Evolutionary conservation across 306 rosid genomes (phyloP).

Genomic region (Trifolium fragiferum): DNA sequence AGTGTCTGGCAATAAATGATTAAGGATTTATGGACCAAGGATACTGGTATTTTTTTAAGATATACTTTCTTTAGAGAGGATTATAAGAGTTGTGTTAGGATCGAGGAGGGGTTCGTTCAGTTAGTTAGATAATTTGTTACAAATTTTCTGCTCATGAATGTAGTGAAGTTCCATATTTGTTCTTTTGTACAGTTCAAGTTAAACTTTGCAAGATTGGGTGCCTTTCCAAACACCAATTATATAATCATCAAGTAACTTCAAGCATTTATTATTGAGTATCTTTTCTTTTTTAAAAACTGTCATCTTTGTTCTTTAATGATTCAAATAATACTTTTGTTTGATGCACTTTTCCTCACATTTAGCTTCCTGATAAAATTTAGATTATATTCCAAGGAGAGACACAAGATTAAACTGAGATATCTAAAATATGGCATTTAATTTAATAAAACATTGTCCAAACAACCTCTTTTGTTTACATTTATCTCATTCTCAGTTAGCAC

Average conservation of each 20-base stretch:
- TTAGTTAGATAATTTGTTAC: not conserved
- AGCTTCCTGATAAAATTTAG: conserved; percentile 18
- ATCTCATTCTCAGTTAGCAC: conserved; percentile 29
- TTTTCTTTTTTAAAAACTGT: not conserved
- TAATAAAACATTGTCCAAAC: not conserved
- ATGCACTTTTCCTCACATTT: not conserved
- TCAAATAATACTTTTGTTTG: not conserved
- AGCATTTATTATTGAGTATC: not conserved
- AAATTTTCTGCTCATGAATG: not conserved
- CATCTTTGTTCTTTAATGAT: conserved; percentile 26
- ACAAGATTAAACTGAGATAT: conserved; percentile 30
- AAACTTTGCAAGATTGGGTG: conserved; percentile 1
- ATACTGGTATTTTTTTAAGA: not conserved
- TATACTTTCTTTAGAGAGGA: not conserved
- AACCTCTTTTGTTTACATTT: conserved; percentile 16
- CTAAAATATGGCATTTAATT: not conserved
- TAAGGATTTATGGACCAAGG: not conserved
- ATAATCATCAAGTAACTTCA: not conserved
- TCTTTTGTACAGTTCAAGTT: not conserved
- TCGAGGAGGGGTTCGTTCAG: not conserved
- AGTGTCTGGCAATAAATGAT: not conserved
- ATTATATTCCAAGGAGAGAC: conserved; percentile 23
- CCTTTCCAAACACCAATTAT: not conserved
- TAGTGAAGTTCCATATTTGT: not conserved
- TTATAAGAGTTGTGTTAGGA: not conserved